Conservation (phyloP, 495 filamentous ascomycete genomes). For the Aspergillus saccharolyticus region DNA sequence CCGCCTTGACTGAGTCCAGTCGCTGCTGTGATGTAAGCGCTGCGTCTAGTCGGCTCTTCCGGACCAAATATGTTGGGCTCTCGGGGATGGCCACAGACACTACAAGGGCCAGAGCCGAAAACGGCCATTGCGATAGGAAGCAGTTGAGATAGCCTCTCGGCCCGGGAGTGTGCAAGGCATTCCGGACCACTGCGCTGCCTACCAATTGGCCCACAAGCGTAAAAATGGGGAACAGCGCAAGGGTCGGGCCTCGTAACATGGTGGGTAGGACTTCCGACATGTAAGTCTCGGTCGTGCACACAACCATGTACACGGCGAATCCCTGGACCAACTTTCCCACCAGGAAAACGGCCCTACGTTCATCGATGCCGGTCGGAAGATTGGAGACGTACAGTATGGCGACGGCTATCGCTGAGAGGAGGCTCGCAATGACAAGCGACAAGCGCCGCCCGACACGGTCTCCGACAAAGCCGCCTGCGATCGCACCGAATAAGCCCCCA, state of each 20-base stretch:
- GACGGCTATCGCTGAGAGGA: slow-evolving; percentile 36
- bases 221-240: slow-evolving; percentile 43
- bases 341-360: slow-evolving; percentile 29
- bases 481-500: slow-evolving; percentile 39
- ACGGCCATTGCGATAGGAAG: slow-evolving; percentile 33
- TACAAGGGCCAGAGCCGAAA: slow-evolving; percentile 44
- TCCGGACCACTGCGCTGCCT: slow-evolving; percentile 38
- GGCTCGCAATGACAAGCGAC: slow-evolving; percentile 28
- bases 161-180: slow-evolving; percentile 14
- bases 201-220: slow-evolving; percentile 42
- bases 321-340: slow-evolving; percentile 36
- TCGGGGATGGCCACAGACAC: slow-evolving; percentile 71
- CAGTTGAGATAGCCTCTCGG: slow-evolving; percentile 23
- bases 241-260: slow-evolving; percentile 36
- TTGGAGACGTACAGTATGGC: slow-evolving; percentile 33
- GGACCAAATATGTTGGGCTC: slow-evolving; percentile 67
- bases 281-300: slow-evolving; percentile 42
- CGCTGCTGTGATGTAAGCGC: slow-evolving; percentile 38
- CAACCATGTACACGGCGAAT: slow-evolving; percentile 35
- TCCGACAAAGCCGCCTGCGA: slow-evolving; percentile 35
- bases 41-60: slow-evolving; percentile 58
- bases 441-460: slow-evolving; percentile 38
- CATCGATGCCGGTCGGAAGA: slow-evolving; percentile 21
- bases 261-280: slow-evolving; percentile 42
- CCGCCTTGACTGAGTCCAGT: slow-evolving; percentile 8